Percentiles rank a stretch among this genome's conserved stretches.
Conservation (phyloP, 805 yeast species). For the Yarrowia alimentaria region DNA sequence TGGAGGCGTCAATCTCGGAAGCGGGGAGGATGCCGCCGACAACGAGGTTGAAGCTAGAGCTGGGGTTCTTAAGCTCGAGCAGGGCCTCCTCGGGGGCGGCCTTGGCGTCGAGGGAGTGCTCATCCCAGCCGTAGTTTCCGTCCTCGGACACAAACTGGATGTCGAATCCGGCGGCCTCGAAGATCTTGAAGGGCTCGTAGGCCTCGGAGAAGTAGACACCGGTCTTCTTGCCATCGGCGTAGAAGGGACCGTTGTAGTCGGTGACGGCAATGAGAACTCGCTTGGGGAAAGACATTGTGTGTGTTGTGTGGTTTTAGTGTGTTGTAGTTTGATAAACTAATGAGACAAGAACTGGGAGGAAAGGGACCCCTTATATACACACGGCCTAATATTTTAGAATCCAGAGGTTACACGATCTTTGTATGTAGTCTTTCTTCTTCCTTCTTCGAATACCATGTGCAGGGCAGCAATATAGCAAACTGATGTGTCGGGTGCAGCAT, state of each 20-base stretch:
- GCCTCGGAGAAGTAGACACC: constrained; percentile 62
- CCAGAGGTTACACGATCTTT: no score
- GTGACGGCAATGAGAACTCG: constrained; percentile 32
- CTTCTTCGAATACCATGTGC: no score
- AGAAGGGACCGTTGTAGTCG: constrained; percentile 43
- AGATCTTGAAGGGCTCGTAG: constrained; percentile 54
- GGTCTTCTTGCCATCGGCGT: constrained; percentile 58
- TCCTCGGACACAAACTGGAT: constrained; percentile 59
- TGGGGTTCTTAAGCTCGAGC: constrained; percentile 42
- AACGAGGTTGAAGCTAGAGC: constrained; percentile 44
- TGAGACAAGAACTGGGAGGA: background rate
- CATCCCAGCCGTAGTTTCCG: constrained; percentile 59
- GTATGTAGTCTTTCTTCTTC: no score
- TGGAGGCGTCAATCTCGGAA: constrained; percentile 41
- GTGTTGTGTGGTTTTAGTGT: background rate
- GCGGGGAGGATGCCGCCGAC: constrained; percentile 38
- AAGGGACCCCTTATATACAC: background rate
- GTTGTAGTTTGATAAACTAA: no score
- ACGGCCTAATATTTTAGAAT: no score
- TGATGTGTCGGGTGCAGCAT: no score
- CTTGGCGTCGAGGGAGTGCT: constrained; percentile 48
- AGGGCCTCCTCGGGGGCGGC: constrained; percentile 49
- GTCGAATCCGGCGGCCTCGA: constrained; percentile 49
- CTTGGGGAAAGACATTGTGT: constrained; percentile 22
- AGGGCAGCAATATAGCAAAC: no score